Percentiles rank a stretch among this genome's conserved stretches.
These are phyloP conservation scores for Trametes villosa DNA, from an alignment of 768 basidiomycete genomes.

Conservation along the genomic window DNA sequence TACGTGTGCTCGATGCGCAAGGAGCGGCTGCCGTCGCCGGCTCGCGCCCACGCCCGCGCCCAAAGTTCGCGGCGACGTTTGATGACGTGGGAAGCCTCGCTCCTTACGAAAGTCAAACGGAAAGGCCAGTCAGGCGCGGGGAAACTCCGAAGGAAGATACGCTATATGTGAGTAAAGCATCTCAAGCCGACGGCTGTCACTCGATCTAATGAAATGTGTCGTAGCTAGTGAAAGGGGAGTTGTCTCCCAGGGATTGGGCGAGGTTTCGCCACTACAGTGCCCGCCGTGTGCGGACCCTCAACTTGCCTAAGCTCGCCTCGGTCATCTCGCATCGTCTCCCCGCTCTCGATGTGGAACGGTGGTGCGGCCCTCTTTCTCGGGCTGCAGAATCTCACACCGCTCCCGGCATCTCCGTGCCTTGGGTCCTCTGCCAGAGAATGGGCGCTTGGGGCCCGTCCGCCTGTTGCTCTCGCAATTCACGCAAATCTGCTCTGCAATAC, in stretches of 20 bases:
- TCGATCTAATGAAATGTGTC: too few species aligned
- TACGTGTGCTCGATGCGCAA: constrained; percentile 53
- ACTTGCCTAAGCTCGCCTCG: background rate
- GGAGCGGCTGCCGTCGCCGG: constrained; percentile 73
- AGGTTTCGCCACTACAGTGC: background rate
- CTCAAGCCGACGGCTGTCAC: too few species aligned
- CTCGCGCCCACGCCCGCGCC: constrained; percentile 69
- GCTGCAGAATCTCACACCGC: background rate
- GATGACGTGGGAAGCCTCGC: too few species aligned
- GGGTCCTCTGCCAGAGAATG: too few species aligned
- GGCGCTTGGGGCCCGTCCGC: too few species aligned
- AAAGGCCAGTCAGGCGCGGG: background rate
- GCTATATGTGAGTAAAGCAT: background rate
- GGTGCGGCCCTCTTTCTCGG: background rate
- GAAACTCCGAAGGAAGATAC: background rate
- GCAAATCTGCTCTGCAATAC: too few species aligned
- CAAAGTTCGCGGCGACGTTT: constrained; percentile 58
- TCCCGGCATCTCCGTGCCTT: background rate
- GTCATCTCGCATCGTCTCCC: background rate
- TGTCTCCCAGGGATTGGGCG: background rate
- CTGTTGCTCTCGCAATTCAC: too few species aligned
- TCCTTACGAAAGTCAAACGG: background rate
- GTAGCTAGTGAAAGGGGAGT: background rate
- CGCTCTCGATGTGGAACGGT: constrained; percentile 1
- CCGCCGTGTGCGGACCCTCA: background rate